phyloP scores from a whole-genome alignment of 2,329 filamentous ascomycete genomes.

The Phyllosticta citribraziliensis region DNA sequence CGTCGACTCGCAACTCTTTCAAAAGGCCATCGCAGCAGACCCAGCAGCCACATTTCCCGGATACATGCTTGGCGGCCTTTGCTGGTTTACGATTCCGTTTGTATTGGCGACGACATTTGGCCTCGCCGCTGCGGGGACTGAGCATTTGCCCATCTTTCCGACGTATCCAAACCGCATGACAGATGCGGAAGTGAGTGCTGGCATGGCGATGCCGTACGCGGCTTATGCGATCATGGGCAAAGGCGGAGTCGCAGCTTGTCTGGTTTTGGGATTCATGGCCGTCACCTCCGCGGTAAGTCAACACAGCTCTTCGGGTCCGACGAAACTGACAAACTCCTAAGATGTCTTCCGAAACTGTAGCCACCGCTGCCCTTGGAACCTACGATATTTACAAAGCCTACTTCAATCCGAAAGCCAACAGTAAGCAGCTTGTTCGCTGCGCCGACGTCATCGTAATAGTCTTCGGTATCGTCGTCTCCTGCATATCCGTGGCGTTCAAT shows the following conservation, averaged over 20 bases:
- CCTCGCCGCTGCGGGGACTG: conserved; percentile 36
- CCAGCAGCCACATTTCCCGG: conserved; percentile 4
- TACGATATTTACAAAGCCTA: conserved; percentile 38
- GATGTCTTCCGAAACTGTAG: conserved; percentile 31
- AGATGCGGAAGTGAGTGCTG: conserved; percentile 19
- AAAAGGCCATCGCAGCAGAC: conserved; percentile 7
- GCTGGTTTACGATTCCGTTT: conserved; percentile 41
- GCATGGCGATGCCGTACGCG: conserved; percentile 22
- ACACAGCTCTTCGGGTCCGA: no score
- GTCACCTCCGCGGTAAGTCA: conserved; percentile 18
- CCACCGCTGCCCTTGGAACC: conserved; percentile 30
- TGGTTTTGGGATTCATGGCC: conserved; percentile 26
- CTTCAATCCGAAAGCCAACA: conserved; percentile 27
- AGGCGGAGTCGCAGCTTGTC: conserved; percentile 20
- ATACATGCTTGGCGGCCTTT: conserved; percentile 34
- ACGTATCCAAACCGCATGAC: conserved; percentile 29
- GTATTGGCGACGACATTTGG: conserved; percentile 38
- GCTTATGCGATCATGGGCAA: conserved; percentile 21
- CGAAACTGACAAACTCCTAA: not conserved
- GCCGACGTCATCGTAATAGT: conserved; percentile 32
- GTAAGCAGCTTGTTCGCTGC: conserved; percentile 28
- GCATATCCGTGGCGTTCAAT: conserved; percentile 23
- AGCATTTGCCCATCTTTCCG: conserved; percentile 32
- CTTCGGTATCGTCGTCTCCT: conserved; percentile 31
- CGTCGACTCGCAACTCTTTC: no score